phyloP scores from a whole-genome alignment of 2,329 filamentous ascomycete species.

The Neofusicoccum cordaticola region DNA sequence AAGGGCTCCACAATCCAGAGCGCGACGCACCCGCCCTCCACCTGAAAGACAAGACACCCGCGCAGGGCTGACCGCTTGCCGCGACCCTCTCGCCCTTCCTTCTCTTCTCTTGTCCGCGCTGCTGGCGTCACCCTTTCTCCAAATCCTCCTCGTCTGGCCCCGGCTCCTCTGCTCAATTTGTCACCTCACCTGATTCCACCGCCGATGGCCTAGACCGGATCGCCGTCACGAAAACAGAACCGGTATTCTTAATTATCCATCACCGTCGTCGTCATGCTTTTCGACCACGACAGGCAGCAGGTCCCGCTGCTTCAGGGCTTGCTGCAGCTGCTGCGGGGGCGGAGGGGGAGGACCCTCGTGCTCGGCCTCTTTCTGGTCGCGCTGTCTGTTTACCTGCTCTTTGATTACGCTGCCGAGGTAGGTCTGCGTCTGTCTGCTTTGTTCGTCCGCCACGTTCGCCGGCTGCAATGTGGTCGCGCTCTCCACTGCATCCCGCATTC shows the following conservation, averaged over 20 bases:
- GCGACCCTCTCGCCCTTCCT: not conserved
- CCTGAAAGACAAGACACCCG: not conserved
- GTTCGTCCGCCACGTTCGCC: not conserved
- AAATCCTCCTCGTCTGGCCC: not conserved
- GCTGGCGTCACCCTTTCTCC: not conserved
- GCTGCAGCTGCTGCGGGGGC: conserved; percentile 3
- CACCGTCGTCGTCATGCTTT: not conserved
- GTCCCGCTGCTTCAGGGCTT: not conserved
- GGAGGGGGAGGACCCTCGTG: not conserved
- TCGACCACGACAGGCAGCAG: not conserved
- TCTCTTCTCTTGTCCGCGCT: not conserved
- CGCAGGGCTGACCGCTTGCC: not conserved
- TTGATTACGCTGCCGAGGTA: conserved; percentile 3
- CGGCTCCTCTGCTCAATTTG: not conserved
- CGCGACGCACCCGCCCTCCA: not conserved
- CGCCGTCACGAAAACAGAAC: not conserved
- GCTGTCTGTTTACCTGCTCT: conserved; percentile 4
- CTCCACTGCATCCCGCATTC: not conserved
- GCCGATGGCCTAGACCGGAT: not conserved
- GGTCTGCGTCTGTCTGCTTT: not conserved
- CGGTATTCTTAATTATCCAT: not conserved
- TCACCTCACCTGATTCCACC: not conserved
- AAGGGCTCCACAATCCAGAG: not conserved
- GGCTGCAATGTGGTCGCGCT: too few species aligned
- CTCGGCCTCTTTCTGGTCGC: not conserved